Conservation (phyloP, 176 grass and related monocot genomes). For the Thalia dealbata region DNA sequence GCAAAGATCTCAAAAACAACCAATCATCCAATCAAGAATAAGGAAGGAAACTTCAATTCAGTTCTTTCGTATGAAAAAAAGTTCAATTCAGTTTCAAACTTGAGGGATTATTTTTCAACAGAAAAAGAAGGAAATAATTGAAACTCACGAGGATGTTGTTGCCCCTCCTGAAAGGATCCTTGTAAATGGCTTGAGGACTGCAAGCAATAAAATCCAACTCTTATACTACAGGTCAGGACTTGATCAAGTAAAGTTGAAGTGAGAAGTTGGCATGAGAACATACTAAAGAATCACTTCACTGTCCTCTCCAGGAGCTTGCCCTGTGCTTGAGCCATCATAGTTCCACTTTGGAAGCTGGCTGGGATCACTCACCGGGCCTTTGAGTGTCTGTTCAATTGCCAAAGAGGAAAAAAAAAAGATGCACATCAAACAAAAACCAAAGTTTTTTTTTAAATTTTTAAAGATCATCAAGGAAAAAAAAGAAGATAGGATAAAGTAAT, state of each 20-base stretch:
- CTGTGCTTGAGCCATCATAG: slow-evolving; percentile 90
- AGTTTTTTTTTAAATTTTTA: not conserved
- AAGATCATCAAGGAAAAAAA: not conserved
- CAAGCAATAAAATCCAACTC: not conserved
- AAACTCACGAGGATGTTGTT: slow-evolving; percentile 83
- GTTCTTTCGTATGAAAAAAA: no score
- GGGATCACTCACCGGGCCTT: slow-evolving; percentile 44
- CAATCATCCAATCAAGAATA: no score
- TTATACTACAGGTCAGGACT: not conserved
- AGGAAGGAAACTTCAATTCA: no score
- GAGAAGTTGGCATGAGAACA: slow-evolving; percentile 12
- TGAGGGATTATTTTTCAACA: not conserved
- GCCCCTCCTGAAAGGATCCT: slow-evolving; percentile 92
- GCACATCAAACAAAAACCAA: not conserved
- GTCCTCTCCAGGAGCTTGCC: slow-evolving; percentile 86
- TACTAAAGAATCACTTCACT: slow-evolving; percentile 99
- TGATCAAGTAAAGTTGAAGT: not conserved
- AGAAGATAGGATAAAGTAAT: not conserved
- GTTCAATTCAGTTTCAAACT: not conserved
- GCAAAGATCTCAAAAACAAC: not conserved
- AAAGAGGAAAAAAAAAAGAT: slow-evolving; percentile 5
- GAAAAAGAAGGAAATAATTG: not conserved
- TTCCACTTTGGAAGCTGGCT: slow-evolving; percentile 94
- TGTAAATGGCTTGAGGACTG: slow-evolving; percentile 94
- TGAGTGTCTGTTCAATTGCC: slow-evolving; percentile 54